Evolutionary conservation across 2,329 filamentous ascomycete genomes (phyloP).

Genomic region (Fusarium cicatricum): DNA sequence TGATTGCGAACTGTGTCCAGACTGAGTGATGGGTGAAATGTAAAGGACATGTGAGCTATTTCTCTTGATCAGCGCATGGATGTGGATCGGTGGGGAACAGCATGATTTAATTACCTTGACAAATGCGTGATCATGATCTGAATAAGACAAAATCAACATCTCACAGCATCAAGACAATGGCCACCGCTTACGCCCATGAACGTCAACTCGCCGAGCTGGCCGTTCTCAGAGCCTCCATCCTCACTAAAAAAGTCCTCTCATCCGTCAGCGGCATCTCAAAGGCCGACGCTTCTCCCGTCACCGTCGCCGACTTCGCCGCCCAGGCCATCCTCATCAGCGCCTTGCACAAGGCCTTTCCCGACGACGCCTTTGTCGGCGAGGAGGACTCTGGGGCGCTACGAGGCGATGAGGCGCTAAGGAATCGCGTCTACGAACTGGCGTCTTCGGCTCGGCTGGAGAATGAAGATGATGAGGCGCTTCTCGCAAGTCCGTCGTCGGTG

Average conservation of each 20-base stretch:
- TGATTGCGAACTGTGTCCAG: too few relatives aligned
- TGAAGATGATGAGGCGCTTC: slow-evolving; percentile 19
- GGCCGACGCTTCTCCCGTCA: slow-evolving; percentile 66
- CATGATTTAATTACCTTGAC: slow-evolving; percentile 8
- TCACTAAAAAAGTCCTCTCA: slow-evolving; percentile 60
- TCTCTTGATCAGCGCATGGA: neutral
- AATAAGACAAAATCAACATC: too few relatives aligned
- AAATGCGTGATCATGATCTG: slow-evolving; percentile 4
- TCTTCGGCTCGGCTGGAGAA: slow-evolving; percentile 24
- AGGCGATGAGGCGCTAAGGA: slow-evolving; percentile 54
- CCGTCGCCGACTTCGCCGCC: slow-evolving; percentile 69
- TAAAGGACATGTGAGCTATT: neutral
- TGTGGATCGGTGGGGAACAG: slow-evolving; percentile 13
- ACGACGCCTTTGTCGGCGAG: slow-evolving; percentile 68
- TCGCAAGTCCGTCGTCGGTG: slow-evolving; percentile 53
- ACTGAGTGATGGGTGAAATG: too few relatives aligned
- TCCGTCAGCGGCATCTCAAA: slow-evolving; percentile 62
- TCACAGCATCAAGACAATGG: slow-evolving; percentile 28
- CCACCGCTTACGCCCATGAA: slow-evolving; percentile 41
- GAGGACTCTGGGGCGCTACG: slow-evolving; percentile 64
- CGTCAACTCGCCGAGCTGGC: slow-evolving; percentile 51
- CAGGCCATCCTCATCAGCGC: slow-evolving; percentile 68
- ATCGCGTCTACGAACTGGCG: slow-evolving; percentile 65
- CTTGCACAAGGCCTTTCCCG: slow-evolving; percentile 61
- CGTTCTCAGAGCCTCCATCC: slow-evolving; percentile 63